A percentile compares a stretch with the other conserved stretches of the same genome.
Conservation (phyloP, 2,329 filamentous ascomycete genomes). For the Talaromyces pinophilus region DNA sequence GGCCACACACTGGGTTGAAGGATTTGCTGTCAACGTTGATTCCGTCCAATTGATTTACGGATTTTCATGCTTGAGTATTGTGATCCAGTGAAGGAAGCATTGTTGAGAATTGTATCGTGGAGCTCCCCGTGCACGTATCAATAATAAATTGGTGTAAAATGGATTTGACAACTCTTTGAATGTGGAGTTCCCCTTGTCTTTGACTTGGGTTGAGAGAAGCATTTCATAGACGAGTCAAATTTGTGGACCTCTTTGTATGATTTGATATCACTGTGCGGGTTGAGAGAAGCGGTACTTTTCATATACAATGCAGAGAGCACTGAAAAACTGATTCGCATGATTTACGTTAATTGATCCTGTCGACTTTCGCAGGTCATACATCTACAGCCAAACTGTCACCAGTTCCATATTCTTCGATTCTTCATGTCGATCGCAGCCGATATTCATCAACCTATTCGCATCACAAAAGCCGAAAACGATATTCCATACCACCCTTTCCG, state of each 20-base stretch:
- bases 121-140: neutral
- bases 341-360: neutral
- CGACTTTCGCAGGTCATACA: neutral
- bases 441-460: neutral
- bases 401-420: neutral
- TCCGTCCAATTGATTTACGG: neutral
- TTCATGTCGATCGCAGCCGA: neutral
- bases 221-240: neutral
- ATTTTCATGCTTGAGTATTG: neutral
- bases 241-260: neutral
- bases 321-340: neutral
- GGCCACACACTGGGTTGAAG: neutral
- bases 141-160: neutral
- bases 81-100: neutral
- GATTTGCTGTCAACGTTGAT: neutral
- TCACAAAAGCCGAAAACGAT: neutral
- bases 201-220: conserved; percentile 1
- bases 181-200: conserved; percentile 1
- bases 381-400: neutral
- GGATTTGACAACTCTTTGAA: neutral
- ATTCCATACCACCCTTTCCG: neutral
- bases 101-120: neutral
- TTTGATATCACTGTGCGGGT: conserved; percentile 5
- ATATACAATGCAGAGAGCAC: neutral
- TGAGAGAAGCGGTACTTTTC: conserved; percentile 1